Percentiles rank a stretch among this genome's conserved stretches.
These are phyloP conservation scores for Fraxinus albicans DNA, from an alignment of 305 asterid genomes.

Conservation along the genomic window DNA sequence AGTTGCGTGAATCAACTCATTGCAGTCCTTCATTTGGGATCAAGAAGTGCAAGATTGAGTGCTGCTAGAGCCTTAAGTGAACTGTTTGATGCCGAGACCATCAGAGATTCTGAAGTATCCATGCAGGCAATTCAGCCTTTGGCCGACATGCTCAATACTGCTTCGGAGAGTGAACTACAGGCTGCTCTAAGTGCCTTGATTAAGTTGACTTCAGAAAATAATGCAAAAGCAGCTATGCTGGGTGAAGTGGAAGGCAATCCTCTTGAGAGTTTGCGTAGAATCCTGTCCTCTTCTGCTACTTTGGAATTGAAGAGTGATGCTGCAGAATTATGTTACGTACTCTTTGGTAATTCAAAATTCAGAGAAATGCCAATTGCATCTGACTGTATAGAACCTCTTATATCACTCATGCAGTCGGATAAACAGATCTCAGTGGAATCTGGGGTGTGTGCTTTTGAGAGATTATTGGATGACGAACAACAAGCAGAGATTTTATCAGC, in stretches of 20 bases:
- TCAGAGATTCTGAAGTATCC: constrained; percentile 71
- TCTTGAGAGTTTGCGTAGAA: constrained; percentile 55
- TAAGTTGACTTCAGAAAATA: constrained; percentile 62
- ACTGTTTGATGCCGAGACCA: constrained; percentile 63
- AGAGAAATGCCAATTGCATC: constrained; percentile 57
- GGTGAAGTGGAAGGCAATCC: constrained; percentile 72
- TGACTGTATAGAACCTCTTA: constrained; percentile 66
- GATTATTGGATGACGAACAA: constrained; percentile 69
- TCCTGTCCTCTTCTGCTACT: constrained; percentile 52
- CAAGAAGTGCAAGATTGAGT: constrained; percentile 74
- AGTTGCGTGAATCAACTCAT: constrained; percentile 74
- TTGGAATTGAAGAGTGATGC: constrained; percentile 68
- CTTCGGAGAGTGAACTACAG: constrained; percentile 56
- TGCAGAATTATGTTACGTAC: constrained; percentile 66
- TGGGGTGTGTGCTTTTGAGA: constrained; percentile 78
- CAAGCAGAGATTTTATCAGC: constrained; percentile 59
- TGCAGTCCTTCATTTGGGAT: constrained; percentile 94
- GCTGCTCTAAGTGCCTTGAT: constrained; percentile 72
- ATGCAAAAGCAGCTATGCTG: constrained; percentile 53
- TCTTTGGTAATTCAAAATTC: constrained; percentile 54
- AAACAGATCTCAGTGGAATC: constrained; percentile 63
- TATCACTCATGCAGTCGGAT: constrained; percentile 69
- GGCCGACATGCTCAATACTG: constrained; percentile 66
- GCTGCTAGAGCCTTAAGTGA: constrained; percentile 73
- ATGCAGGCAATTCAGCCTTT: constrained; percentile 81